Conservation (phyloP, 371 early-diverging fungal species). For the Polyrhizophydium stewartii region DNA sequence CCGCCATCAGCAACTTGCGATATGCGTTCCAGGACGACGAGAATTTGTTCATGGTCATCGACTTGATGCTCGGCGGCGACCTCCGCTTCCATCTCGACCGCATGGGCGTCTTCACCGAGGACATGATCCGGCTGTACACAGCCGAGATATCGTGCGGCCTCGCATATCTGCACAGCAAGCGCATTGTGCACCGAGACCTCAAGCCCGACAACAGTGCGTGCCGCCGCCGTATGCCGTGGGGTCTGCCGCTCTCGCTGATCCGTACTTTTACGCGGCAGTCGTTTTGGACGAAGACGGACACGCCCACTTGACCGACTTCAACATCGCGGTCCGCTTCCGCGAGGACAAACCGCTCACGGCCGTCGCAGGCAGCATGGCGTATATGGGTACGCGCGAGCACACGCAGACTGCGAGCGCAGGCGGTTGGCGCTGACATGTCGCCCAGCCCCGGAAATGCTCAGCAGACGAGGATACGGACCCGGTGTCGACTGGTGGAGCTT, state of each 20-base stretch:
- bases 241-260: not conserved
- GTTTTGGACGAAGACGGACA: conserved; percentile 50
- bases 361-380: conserved; percentile 42
- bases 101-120: conserved; percentile 60
- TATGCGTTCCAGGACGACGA: conserved; percentile 57
- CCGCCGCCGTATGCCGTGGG: not conserved
- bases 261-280: conserved; percentile 20
- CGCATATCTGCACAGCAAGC: conserved; percentile 66
- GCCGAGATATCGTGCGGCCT: conserved; percentile 73
- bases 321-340: conserved; percentile 43
- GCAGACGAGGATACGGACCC: conserved; percentile 57
- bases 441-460: conserved; percentile 75
- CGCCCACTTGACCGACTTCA: conserved; percentile 51
- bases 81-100: conserved; percentile 39
- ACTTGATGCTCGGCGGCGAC: conserved; percentile 53
- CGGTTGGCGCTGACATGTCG: not conserved
- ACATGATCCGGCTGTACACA: conserved; percentile 68
- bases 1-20: conserved; percentile 27
- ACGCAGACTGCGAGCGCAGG: conserved; percentile 3
- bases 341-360: conserved; percentile 25
- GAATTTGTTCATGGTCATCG: conserved; percentile 49
- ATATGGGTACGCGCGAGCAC: conserved; percentile 61
- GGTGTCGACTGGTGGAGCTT: conserved; percentile 89
- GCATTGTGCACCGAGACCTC: conserved; percentile 71
- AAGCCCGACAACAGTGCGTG: conserved; percentile 40